Evolutionary conservation across 352 stramenopile species (phyloP).

Genomic region (Phytophthora tentaculata): DNA sequence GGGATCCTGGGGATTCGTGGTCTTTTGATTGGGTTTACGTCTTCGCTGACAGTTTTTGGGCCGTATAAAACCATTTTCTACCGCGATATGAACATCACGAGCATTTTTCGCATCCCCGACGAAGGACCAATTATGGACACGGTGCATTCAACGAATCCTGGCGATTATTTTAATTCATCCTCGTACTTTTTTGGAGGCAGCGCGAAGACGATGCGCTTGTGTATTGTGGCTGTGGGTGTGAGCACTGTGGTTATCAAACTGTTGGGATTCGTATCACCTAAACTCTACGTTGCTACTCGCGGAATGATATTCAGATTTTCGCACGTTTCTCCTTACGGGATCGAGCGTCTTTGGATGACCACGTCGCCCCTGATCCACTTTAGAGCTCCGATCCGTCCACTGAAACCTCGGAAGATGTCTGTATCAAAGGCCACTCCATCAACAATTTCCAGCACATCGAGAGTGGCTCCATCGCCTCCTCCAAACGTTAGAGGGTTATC

Average conservation of each 20-base stretch:
- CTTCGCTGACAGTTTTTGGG: conserved; percentile 43
- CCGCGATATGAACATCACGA: conserved; percentile 25
- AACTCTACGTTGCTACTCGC: conserved; percentile 6
- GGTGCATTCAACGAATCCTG: conserved; percentile 15
- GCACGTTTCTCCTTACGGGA: conserved; percentile 19
- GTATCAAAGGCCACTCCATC: background rate
- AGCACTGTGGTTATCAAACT: conserved; percentile 3
- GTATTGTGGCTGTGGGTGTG: conserved; percentile 10
- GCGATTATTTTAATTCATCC: conserved; percentile 25
- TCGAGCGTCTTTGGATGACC: conserved; percentile 28
- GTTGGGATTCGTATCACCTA: conserved; percentile 18
- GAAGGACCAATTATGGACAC: conserved; percentile 22
- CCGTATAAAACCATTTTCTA: conserved; percentile 36
- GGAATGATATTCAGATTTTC: conserved; percentile 20
- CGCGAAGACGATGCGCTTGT: conserved; percentile 21
- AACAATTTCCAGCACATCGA: background rate
- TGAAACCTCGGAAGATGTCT: background rate
- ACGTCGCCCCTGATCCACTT: conserved; percentile 32
- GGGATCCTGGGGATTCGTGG: conserved; percentile 40
- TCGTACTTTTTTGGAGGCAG: conserved; percentile 25
- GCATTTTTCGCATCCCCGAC: conserved; percentile 17
- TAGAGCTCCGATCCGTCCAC: background rate
- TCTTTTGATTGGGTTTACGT: conserved; percentile 43
- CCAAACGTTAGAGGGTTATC: background rate
- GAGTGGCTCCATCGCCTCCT: conserved; percentile 14